Conservation (phyloP, 1,284 basidiomycete species). For the Ceratobasidium sp. region DNA sequence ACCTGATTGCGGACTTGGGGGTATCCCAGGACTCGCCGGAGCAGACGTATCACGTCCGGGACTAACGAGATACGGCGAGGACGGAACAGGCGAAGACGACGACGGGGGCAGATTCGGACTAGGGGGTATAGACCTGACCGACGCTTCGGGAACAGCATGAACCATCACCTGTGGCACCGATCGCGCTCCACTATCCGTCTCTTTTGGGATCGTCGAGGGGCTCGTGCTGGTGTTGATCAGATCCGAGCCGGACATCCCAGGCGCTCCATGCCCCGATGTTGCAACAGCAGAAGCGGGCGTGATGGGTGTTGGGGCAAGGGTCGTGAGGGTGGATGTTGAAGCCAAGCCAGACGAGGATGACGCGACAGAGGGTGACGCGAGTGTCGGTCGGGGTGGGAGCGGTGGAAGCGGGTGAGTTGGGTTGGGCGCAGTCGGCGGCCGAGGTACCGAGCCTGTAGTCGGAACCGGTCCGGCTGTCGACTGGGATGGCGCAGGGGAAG, state of each 20-base stretch:
- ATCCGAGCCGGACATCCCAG: neutral
- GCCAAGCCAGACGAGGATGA: neutral
- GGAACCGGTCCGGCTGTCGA: conserved; percentile 1
- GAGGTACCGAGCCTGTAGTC: conserved; percentile 1
- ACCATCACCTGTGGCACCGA: conserved; percentile 2
- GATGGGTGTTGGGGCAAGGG: neutral
- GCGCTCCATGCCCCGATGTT: conserved; percentile 10
- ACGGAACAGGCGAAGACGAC: neutral
- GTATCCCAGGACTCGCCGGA: neutral
- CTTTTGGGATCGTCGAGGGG: neutral
- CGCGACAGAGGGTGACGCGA: neutral
- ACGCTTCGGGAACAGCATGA: neutral
- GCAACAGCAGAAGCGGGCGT: neutral
- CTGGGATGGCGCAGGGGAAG: neutral
- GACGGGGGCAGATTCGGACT: neutral
- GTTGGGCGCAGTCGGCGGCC: neutral
- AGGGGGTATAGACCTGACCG: neutral
- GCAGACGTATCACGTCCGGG: neutral
- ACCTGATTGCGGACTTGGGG: neutral
- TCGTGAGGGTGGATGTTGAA: neutral
- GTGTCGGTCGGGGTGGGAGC: neutral
- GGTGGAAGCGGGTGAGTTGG: neutral
- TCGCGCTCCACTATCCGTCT: neutral
- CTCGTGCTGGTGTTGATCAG: conserved; percentile 3
- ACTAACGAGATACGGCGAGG: neutral